phyloP scores from a whole-genome alignment of 2,329 filamentous ascomycete species.

The Gremmenia infestans region DNA sequence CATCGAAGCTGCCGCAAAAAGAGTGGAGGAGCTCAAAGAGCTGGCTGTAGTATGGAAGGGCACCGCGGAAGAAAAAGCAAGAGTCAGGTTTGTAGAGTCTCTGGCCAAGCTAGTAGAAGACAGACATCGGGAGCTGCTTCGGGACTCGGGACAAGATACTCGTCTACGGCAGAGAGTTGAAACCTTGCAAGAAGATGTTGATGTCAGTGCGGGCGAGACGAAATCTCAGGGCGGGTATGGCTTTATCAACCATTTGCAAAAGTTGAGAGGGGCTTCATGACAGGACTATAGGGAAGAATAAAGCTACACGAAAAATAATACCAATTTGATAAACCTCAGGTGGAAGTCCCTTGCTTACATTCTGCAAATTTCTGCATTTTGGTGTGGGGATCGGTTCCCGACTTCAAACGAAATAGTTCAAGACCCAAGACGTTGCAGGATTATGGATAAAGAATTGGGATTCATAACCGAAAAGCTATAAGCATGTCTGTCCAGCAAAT shows the following conservation, averaged over 20 bases:
- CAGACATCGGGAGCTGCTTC: constrained; percentile 34
- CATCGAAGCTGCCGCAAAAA: constrained; percentile 65
- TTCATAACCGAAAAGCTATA: no score
- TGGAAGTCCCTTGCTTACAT: neutral
- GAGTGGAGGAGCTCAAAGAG: constrained; percentile 73
- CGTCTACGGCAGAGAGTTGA: constrained; percentile 24
- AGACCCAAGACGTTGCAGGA: no score
- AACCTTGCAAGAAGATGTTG: constrained; percentile 20
- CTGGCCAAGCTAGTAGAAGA: constrained; percentile 82
- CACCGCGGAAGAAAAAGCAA: constrained; percentile 89
- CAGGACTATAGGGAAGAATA: neutral
- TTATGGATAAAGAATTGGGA: no score
- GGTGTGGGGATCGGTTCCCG: no score
- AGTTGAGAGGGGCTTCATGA: constrained; percentile 30
- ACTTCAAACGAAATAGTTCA: no score
- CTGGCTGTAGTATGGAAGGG: constrained; percentile 84
- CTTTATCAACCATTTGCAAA: constrained; percentile 33
- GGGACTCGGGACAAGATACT: constrained; percentile 28
- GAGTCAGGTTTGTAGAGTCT: constrained; percentile 74
- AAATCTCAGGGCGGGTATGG: constrained; percentile 30
- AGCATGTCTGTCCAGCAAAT: no score
- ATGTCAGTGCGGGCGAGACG: constrained; percentile 15
- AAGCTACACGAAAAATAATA: neutral
- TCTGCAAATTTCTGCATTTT: neutral
- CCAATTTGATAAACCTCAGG: neutral